Evolutionary conservation across 176 grass and related monocot genomes (phyloP), one percentile per base, ranked within the genome.

Genomic region (Aegilops speltoides): DNA sequence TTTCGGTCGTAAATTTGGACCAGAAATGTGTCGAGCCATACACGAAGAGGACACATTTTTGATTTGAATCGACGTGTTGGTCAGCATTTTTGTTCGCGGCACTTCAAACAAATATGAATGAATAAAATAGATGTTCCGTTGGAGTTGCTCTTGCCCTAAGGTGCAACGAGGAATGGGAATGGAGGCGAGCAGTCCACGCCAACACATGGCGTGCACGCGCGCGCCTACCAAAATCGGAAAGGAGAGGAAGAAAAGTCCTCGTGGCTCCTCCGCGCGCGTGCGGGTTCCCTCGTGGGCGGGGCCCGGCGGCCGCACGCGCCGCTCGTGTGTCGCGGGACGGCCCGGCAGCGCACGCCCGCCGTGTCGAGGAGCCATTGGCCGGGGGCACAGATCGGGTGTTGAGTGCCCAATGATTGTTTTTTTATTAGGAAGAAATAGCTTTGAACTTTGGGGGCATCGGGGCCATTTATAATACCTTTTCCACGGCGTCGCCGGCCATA

Each of bases 221-320:
- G 17, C 68, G 68, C 56, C 36, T 63, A 73, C 78, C 79, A 31
- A 61, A 15, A 36, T 32, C 12, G 24, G 59, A 56, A 56, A 32
- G 60, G n/a, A 78, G 36, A 64, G 50, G 8, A 40, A 11, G 2
- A 8, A 50, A 33, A 12, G 23, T 26, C 26, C 31, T 1, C 25
- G 26, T 66, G 67, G 67, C 67, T 19, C 26, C 72, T n/a, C 19
- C 62, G 64, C 24, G 64, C 48, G 77, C 84, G 77, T 71, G 84
- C 50, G 48, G 31, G 84, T 3, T n/a, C 1, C 40, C 40, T 66
- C 79, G 8, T n/a, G 67, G 2, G 52, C 34, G 71, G 72, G 70
- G 62, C 20, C 48, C 19, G 65, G 37, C 65, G 52, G 67, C 80
- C 74, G 86, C 86, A 82, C 86, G 79, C 79, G 33, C 68, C 85